Percentiles rank a stretch among this genome's conserved stretches.
Evolutionary conservation across 2,329 filamentous ascomycete genomes (phyloP).

Genomic region (Clarireedia hainanense): DNA sequence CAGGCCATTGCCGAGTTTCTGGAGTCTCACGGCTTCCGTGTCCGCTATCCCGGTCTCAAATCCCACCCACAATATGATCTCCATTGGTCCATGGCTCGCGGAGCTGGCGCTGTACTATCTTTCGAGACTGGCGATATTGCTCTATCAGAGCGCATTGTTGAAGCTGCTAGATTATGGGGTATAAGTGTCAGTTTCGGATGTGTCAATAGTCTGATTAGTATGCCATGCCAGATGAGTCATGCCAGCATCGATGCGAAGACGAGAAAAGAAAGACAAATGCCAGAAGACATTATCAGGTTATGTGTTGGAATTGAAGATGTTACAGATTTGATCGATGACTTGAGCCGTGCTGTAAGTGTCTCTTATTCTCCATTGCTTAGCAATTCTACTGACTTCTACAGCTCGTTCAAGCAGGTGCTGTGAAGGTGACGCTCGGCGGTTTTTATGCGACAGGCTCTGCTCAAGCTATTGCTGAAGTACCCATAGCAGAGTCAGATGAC

Average conservation of each 20-base stretch:
- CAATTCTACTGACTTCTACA: conserved; percentile 30
- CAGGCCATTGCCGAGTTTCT: conserved; percentile 88
- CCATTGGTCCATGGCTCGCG: conserved; percentile 91
- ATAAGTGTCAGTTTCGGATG: conserved; percentile 98
- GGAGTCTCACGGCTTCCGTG: conserved; percentile 83
- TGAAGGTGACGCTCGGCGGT: conserved; percentile 75
- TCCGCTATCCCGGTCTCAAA: conserved; percentile 88
- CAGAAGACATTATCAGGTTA: conserved; percentile 90
- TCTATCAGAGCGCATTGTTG: conserved; percentile 86
- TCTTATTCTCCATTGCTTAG: conserved; percentile 5
- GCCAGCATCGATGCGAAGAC: conserved; percentile 97
- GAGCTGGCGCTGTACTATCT: conserved; percentile 86
- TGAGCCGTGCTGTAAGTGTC: conserved; percentile 75
- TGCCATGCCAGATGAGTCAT: conserved; percentile 99
- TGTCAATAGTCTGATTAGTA: conserved; percentile 96
- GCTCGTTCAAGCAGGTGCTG: conserved; percentile 91
- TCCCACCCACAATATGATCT: conserved; percentile 95
- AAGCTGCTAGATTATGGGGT: conserved; percentile 83
- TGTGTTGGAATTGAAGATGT: conserved; percentile 96
- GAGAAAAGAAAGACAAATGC: conserved; percentile 78
- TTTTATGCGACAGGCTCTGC: conserved; percentile 52
- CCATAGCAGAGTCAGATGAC: conserved; percentile 25
- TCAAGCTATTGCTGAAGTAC: conserved; percentile 20
- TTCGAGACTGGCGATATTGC: conserved; percentile 88
- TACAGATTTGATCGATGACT: conserved; percentile 85